These are phyloP conservation scores for Rubroboletus pulcherrimus DNA, from an alignment of 768 basidiomycete species.

Conservation along the genomic window DNA sequence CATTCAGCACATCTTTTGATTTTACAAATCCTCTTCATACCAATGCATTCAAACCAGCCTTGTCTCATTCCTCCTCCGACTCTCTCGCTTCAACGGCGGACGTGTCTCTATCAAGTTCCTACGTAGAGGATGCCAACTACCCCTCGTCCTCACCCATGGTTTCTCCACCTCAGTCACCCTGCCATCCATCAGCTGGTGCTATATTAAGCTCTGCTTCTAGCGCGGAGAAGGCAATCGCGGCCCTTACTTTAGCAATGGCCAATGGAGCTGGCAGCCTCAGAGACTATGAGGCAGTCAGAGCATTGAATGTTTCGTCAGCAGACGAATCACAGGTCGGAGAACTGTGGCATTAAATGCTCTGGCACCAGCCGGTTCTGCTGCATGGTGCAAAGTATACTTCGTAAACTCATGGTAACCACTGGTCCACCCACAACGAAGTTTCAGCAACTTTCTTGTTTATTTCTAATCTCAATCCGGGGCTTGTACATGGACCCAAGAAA, in stretches of 20 bases:
- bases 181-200: background rate
- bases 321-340: slow-evolving; percentile 53
- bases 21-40: slow-evolving; percentile 24
- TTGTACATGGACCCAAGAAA: slow-evolving; percentile 21
- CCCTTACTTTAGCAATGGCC: slow-evolving; percentile 56
- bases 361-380: background rate
- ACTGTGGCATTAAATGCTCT: slow-evolving; percentile 46
- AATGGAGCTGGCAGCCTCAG: slow-evolving; percentile 59
- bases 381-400: slow-evolving; percentile 5
- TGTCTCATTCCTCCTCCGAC: slow-evolving; percentile 19
- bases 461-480: slow-evolving; percentile 16
- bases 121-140: slow-evolving; percentile 2
- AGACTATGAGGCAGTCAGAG: slow-evolving; percentile 51
- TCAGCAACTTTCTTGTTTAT: slow-evolving; percentile 26
- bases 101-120: slow-evolving; percentile 2
- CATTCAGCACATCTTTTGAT: slow-evolving; percentile 28
- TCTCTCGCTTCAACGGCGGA: slow-evolving; percentile 11
- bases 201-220: slow-evolving; percentile 36
- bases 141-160: slow-evolving; percentile 8
- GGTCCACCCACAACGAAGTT: slow-evolving; percentile 1
- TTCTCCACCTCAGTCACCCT: slow-evolving; percentile 14
- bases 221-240: slow-evolving; percentile 58
- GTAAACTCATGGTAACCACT: background rate
- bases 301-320: slow-evolving; percentile 30
- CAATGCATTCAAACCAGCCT: slow-evolving; percentile 22